Base-by-base conservation (phyloP, 2,329 filamentous ascomycete genomes). In the Fusarium sp. region DNA sequence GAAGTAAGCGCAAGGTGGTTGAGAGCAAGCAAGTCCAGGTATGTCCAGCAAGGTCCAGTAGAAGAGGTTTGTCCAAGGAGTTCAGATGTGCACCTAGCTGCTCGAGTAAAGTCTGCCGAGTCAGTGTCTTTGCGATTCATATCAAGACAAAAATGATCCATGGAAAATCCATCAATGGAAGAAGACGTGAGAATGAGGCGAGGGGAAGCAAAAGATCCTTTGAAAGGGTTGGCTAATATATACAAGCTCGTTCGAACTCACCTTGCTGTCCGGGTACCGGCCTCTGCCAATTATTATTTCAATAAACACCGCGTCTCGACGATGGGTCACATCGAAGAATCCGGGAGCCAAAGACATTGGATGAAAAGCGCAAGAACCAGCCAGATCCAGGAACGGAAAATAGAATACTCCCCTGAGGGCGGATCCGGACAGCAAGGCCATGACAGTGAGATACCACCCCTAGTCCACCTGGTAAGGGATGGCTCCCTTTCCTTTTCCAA, bases 261-360 rank as follows among this genome's bases (percentile, higher is more conserved):
- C 83, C 83, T 82, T 80, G 82, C 83, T 85, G 83, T 83, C 83
- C 82, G 76, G 82, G 81, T 76, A 73, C 76, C 73, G 75, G 76
- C 78, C 71, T 68, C 67, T 71, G 67, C 69, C 71, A 71, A 71
- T 76, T 73, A 75, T 75, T 71, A 75, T 68, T 57, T 69, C 67
- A 67, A 69, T 55, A 60, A 61, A 64, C 67, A 63, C 67, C 64
- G 67, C 59, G 61, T 69, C 56, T 74, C 65, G 19, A 73, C 61
- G 68, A 71, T 69, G 68, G 30, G 58, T 51, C 32, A 59, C 62
- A 66, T 57, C 69, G 67, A 71, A 78, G 62, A 65, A 68, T 73
- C 71, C 62, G 56, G 65, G 60, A 54, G 63, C 64, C 68, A 60
- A 72, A 61, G 67, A 68, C 63, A 67, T 59, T 63, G 68, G 66